Evolutionary conservation across 2,329 filamentous ascomycete genomes (phyloP).

Genomic region (Diaporthe sp.): DNA sequence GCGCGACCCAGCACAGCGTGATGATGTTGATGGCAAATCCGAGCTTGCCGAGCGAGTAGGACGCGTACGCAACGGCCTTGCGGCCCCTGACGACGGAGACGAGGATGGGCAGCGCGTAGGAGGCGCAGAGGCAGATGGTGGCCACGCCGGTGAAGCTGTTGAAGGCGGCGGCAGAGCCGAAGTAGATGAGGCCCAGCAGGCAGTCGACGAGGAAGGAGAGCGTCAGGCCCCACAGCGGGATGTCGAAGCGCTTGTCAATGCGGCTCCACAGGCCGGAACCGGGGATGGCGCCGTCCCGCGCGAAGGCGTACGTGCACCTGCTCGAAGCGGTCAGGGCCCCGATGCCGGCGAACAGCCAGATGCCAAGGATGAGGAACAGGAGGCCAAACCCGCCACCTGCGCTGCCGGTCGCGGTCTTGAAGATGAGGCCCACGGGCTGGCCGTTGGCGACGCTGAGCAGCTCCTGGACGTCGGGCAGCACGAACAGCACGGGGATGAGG

Average conservation of each 20-base stretch:
- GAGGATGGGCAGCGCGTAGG: constrained; percentile 82
- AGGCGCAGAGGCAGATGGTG: constrained; percentile 82
- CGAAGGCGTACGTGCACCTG: constrained; percentile 82
- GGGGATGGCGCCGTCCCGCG: constrained; percentile 81
- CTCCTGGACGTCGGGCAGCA: constrained; percentile 75
- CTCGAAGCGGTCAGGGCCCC: constrained; percentile 82
- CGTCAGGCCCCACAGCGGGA: constrained; percentile 78
- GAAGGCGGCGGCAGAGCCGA: constrained; percentile 82
- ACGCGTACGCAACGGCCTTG: constrained; percentile 74
- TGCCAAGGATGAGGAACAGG: constrained; percentile 81
- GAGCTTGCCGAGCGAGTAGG: constrained; percentile 78
- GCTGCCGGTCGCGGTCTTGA: constrained; percentile 82
- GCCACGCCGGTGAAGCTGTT: constrained; percentile 85
- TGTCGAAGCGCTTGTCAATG: constrained; percentile 75
- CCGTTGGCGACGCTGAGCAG: constrained; percentile 77
- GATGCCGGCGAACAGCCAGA: constrained; percentile 82
- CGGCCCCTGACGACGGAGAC: constrained; percentile 78
- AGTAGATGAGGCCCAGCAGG: constrained; percentile 83
- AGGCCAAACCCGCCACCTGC: constrained; percentile 81
- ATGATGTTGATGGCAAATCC: constrained; percentile 77
- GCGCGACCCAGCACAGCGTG: constrained; percentile 78
- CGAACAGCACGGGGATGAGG: constrained; percentile 81
- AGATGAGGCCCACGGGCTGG: constrained; percentile 82
- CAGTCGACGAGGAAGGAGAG: constrained; percentile 79
- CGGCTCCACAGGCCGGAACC: constrained; percentile 76